phyloP scores from a whole-genome alignment of 1,284 basidiomycete species.

The Fistulina hepatica region DNA sequence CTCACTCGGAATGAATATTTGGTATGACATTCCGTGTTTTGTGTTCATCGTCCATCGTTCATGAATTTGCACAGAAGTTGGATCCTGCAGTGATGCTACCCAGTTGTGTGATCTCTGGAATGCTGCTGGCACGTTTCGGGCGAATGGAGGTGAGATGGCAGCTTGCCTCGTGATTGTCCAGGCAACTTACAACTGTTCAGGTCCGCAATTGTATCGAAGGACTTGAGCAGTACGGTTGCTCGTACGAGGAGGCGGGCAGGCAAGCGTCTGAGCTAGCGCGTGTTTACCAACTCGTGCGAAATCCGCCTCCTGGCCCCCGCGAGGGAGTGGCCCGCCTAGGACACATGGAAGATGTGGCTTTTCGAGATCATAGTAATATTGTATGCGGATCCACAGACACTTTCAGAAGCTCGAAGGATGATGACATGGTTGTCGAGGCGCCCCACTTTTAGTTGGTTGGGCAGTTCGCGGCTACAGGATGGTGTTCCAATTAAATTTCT shows the following conservation, averaged over 20 bases:
- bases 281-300: no score
- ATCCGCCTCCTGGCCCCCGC: no score
- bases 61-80: constrained; percentile 41
- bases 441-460: no score
- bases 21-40: constrained; percentile 29
- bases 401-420: no score
- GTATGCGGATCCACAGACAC: no score
- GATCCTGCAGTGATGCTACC: constrained; percentile 81
- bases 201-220: constrained; percentile 65
- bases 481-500: no score
- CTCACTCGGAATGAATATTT: constrained; percentile 77
- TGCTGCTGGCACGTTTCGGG: constrained; percentile 69
- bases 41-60: constrained; percentile 7
- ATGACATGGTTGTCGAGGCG: no score
- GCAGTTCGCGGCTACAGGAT: no score
- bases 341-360: no score
- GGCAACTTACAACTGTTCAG: background rate
- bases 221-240: constrained; percentile 77
- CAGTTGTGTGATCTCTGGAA: constrained; percentile 73
- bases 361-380: no score
- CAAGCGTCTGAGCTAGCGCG: constrained; percentile 60
- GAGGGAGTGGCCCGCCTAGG: no score
- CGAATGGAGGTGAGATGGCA: constrained; percentile 55
- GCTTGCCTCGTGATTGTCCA: background rate
- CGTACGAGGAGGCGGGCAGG: constrained; percentile 78